Conservation (phyloP, 2,329 filamentous ascomycete species). For the Dactylella cylindrospora region DNA sequence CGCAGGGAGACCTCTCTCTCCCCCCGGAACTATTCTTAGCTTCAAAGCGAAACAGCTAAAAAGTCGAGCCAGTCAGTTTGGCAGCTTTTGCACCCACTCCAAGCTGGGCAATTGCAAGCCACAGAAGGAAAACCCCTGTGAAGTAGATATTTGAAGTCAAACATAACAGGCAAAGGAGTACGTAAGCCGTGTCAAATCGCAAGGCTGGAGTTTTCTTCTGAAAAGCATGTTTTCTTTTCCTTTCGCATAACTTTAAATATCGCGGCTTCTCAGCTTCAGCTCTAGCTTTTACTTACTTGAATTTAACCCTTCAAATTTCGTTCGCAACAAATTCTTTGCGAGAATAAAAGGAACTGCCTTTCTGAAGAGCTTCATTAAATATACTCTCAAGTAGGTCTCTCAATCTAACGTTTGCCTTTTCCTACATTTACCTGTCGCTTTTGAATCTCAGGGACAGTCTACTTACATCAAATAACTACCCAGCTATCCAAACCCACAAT, state of each 20-base stretch:
- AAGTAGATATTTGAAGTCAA: slow-evolving; percentile 14
- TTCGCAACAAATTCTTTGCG: too few relatives aligned
- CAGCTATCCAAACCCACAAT: slow-evolving; percentile 2
- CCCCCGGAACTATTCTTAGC: background rate
- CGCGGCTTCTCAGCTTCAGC: slow-evolving; percentile 1
- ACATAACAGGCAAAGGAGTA: slow-evolving; percentile 3
- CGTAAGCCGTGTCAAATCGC: slow-evolving; percentile 18
- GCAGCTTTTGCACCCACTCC: background rate
- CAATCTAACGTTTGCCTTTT: too few relatives aligned
- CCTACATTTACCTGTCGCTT: too few relatives aligned
- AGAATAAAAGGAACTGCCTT: too few relatives aligned
- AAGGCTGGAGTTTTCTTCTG: slow-evolving; percentile 7
- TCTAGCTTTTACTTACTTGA: too few relatives aligned
- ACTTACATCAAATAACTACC: background rate
- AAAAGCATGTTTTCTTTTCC: background rate
- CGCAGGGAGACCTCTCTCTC: background rate
- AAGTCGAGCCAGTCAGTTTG: slow-evolving; percentile 3
- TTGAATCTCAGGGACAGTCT: too few relatives aligned
- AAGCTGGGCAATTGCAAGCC: background rate
- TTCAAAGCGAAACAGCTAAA: background rate
- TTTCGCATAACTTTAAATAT: too few relatives aligned
- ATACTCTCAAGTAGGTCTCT: too few relatives aligned
- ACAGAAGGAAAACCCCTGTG: background rate
- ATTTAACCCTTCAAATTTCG: too few relatives aligned
- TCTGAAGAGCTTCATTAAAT: too few relatives aligned